Conservation (phyloP, 2,329 filamentous ascomycete species). For the Neonectria hederae region DNA sequence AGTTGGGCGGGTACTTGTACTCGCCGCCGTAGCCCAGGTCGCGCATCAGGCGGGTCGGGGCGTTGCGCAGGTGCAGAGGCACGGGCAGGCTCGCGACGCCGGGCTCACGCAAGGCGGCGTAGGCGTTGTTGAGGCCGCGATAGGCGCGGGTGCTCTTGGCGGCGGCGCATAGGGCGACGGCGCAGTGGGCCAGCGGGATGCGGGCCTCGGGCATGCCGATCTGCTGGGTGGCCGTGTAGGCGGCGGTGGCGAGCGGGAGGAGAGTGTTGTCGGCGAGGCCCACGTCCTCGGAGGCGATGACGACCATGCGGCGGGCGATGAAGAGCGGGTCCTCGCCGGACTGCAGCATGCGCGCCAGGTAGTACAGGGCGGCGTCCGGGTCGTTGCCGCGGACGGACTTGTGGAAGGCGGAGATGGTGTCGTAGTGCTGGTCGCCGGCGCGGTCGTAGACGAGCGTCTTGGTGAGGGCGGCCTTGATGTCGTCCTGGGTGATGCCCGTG, state of each 20-base stretch:
- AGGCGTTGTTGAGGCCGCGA: constrained; percentile 81
- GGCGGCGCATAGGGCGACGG: constrained; percentile 81
- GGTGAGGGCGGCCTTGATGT: constrained; percentile 84
- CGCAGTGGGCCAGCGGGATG: constrained; percentile 89
- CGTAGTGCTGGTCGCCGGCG: constrained; percentile 95
- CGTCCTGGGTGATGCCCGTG: constrained; percentile 73
- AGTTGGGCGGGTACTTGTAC: constrained; percentile 98
- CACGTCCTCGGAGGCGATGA: constrained; percentile 94
- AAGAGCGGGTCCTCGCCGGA: constrained; percentile 94
- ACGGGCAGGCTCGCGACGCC: constrained; percentile 84
- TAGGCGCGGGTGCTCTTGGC: constrained; percentile 91
- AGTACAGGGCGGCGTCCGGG: constrained; percentile 90
- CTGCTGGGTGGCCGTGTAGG: constrained; percentile 89
- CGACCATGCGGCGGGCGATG: constrained; percentile 90
- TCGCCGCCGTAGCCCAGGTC: constrained; percentile 89
- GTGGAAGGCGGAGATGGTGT: constrained; percentile 96
- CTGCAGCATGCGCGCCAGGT: constrained; percentile 93
- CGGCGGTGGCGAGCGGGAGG: constrained; percentile 83
- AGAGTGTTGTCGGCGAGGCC: constrained; percentile 88
- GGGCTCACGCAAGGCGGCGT: constrained; percentile 81
- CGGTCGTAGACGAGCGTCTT: constrained; percentile 96
- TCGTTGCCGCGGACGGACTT: constrained; percentile 92
- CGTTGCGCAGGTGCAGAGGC: constrained; percentile 89
- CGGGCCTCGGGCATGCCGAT: constrained; percentile 95
- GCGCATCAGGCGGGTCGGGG: constrained; percentile 91